Evolutionary conservation across 164 flowering plant genomes (phyloP).

Genomic region (Vitis amurensis): DNA sequence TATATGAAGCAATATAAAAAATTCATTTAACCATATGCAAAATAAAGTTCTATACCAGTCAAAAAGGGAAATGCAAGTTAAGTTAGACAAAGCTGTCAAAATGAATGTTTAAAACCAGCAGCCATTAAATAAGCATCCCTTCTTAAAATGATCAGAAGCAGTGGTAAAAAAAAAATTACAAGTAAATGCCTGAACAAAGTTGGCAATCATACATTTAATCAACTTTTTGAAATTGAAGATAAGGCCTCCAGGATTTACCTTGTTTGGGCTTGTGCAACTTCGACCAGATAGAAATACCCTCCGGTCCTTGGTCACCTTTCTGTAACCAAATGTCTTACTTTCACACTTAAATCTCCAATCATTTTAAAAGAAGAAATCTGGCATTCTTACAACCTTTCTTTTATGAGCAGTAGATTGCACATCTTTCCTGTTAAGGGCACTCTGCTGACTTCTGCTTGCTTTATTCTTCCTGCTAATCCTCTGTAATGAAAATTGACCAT

Average conservation of each 20-base stretch:
- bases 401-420: slow-evolving; percentile 12
- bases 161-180: background rate
- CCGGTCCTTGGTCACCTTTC: slow-evolving; percentile 26
- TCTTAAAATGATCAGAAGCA: background rate
- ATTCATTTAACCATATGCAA: no score
- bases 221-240: background rate
- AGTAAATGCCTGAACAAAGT: background rate
- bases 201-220: background rate
- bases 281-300: slow-evolving; percentile 13
- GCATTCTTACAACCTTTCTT: slow-evolving; percentile 24
- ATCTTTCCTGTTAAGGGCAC: slow-evolving; percentile 21
- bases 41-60: background rate
- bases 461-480: slow-evolving; percentile 32
- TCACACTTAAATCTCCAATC: background rate
- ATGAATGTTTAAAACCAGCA: background rate
- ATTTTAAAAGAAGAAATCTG: background rate
- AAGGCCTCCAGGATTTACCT: slow-evolving; percentile 13
- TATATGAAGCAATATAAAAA: no score
- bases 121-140: background rate
- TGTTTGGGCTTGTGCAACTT: slow-evolving; percentile 23
- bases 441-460: slow-evolving; percentile 32
- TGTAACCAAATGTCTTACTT: slow-evolving; percentile 9
- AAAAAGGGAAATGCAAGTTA: background rate
- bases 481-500: slow-evolving; percentile 6
- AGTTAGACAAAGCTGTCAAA: background rate